These are phyloP conservation scores for Salvia hispanica DNA, from an alignment of 257 asterid species.

Conservation along the genomic window DNA sequence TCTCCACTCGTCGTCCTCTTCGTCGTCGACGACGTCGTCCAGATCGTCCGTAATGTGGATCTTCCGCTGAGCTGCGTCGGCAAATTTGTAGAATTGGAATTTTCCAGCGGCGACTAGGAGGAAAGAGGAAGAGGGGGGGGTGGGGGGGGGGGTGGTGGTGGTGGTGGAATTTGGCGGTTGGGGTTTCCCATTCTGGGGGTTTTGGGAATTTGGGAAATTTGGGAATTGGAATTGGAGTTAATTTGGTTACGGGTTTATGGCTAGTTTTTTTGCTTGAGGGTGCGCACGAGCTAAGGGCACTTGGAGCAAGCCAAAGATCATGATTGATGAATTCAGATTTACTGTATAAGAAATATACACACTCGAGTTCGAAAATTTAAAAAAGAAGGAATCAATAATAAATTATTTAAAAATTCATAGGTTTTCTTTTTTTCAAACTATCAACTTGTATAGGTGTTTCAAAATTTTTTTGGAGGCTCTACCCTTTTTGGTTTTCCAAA, in stretches of 20 bases:
- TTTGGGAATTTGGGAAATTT: too few species aligned
- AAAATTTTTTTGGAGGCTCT: too few species aligned
- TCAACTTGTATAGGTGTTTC: too few species aligned
- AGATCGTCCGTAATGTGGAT: constrained; percentile 83
- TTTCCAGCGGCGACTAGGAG: constrained; percentile 44
- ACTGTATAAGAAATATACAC: too few species aligned
- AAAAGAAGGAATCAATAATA: too few species aligned
- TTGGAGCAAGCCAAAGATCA: constrained; percentile 20
- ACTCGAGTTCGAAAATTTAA: too few species aligned
- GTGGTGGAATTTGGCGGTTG: constrained; percentile 20
- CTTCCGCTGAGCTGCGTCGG: constrained; percentile 52
- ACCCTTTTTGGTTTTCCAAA: too few species aligned
- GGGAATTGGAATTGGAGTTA: too few species aligned
- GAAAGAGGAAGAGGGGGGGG: constrained; percentile 41
- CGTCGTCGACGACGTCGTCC: constrained; percentile 81
- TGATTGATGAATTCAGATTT: neutral
- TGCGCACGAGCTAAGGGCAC: constrained; percentile 35
- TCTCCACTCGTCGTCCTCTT: constrained; percentile 82
- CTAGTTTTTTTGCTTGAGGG: constrained; percentile 29
- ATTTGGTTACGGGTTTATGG: neutral
- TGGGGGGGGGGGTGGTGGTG: too few species aligned
- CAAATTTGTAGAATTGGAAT: constrained; percentile 32
- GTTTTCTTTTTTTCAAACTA: too few species aligned
- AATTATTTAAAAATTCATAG: too few species aligned
- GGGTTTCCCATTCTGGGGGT: constrained; percentile 33